Evolutionary conservation across 2,329 filamentous ascomycete species (phyloP).

Genomic region (Neopestalotiopsis sp.): DNA sequence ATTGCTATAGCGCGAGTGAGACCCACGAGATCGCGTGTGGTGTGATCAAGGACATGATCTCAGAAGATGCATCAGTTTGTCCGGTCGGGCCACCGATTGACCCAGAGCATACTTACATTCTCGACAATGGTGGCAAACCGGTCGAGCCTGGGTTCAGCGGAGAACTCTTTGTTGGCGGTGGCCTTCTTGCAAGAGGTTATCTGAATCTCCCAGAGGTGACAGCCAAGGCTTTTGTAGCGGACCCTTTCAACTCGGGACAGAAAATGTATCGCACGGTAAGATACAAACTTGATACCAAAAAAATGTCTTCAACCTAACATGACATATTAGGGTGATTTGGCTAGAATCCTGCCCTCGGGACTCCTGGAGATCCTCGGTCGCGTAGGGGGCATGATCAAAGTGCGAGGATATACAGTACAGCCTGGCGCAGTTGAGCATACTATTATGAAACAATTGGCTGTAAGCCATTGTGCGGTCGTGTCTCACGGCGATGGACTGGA

Average conservation of each 20-base stretch:
- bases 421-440: constrained; percentile 78
- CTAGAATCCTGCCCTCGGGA: constrained; percentile 69
- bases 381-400: constrained; percentile 81
- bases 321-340: constrained; percentile 62
- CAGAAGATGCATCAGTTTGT: constrained; percentile 68
- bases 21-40: constrained; percentile 82
- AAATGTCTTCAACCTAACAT: not conserved
- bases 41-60: constrained; percentile 71
- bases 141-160: constrained; percentile 68
- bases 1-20: constrained; percentile 83
- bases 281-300: not conserved
- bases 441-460: constrained; percentile 71
- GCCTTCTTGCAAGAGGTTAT: constrained; percentile 75
- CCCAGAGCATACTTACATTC: constrained; percentile 71
- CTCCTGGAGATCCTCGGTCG: constrained; percentile 77
- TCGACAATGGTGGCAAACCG: constrained; percentile 70
- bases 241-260: constrained; percentile 68
- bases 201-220: constrained; percentile 81
- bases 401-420: constrained; percentile 78
- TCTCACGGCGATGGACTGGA: constrained; percentile 79
- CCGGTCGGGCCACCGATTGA: constrained; percentile 76
- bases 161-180: constrained; percentile 79
- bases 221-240: constrained; percentile 70
- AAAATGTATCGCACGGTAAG: constrained; percentile 71
- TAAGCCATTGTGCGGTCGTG: constrained; percentile 73